These are phyloP conservation scores for Pleurotus ostreatus DNA, from an alignment of 768 basidiomycete species.

Conservation along the genomic window DNA sequence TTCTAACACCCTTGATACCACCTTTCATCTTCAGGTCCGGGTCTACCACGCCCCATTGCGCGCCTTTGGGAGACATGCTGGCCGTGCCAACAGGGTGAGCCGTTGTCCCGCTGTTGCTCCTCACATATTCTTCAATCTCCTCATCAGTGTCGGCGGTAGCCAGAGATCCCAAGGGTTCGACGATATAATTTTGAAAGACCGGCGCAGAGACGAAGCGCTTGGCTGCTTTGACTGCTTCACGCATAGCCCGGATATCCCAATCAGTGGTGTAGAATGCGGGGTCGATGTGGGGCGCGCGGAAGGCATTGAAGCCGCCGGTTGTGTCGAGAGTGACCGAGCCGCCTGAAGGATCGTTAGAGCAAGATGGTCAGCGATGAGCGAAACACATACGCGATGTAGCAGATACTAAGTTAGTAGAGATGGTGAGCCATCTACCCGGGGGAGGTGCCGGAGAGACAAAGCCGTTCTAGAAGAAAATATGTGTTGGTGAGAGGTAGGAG, in stretches of 20 bases:
- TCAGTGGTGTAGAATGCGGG: constrained; percentile 15
- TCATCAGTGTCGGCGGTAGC: constrained; percentile 22
- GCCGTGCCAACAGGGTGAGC: constrained; percentile 26
- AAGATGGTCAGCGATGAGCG: constrained; percentile 13
- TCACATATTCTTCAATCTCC: constrained; percentile 18
- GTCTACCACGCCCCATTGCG: constrained; percentile 28
- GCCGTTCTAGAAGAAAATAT: constrained; percentile 5
- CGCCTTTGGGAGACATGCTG: constrained; percentile 24
- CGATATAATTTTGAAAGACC: constrained; percentile 24
- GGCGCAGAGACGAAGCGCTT: constrained; percentile 20
- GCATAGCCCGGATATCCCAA: constrained; percentile 23
- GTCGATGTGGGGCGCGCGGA: constrained; percentile 20
- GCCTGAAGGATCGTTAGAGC: constrained; percentile 19
- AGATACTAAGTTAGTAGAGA: constrained; percentile 17
- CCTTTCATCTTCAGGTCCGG: constrained; percentile 30
- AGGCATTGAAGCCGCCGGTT: neutral
- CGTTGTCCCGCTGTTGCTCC: constrained; percentile 13
- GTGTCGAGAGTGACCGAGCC: neutral
- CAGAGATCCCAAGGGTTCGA: constrained; percentile 14
- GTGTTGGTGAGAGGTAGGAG: neutral
- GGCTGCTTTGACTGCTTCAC: constrained; percentile 20
- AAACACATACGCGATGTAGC: constrained; percentile 18
- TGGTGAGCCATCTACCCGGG: constrained; percentile 14
- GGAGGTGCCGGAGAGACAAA: constrained; percentile 9
- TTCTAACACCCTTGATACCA: constrained; percentile 24